phyloP scores from a whole-genome alignment of 176 grass and related monocot genomes.

The Carex cristatella region DNA sequence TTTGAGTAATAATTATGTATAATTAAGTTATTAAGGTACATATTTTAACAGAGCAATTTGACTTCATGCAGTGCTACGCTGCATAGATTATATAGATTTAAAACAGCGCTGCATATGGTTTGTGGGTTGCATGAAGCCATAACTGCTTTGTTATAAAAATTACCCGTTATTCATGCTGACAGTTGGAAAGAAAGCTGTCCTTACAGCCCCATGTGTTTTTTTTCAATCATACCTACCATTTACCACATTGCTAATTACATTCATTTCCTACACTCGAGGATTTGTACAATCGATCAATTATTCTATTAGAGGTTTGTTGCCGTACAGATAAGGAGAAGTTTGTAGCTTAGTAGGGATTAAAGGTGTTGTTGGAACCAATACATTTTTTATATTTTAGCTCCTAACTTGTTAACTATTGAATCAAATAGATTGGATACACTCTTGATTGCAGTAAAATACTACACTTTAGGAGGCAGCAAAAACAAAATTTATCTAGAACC shows the following conservation, averaged over 20 bases:
- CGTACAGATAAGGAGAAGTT: not conserved
- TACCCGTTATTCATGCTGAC: not conserved
- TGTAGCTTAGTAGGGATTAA: not conserved
- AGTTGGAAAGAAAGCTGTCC: not conserved
- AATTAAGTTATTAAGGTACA: not conserved
- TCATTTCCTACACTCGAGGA: not conserved
- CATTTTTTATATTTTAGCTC: not conserved
- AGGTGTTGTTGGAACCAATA: not conserved
- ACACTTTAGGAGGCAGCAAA: not conserved
- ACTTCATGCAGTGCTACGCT: too few species aligned
- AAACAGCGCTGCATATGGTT: too few species aligned
- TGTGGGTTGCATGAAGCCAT: too few species aligned
- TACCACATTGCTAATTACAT: not conserved
- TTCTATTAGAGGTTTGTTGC: not conserved
- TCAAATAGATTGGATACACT: not conserved
- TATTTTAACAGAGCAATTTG: too few species aligned
- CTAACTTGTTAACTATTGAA: not conserved
- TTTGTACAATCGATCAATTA: not conserved
- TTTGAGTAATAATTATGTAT: not conserved
- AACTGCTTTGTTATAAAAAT: too few species aligned
- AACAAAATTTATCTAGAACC: not conserved
- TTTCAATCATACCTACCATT: not conserved
- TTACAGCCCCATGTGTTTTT: not conserved
- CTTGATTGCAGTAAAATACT: not conserved
- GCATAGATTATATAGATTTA: too few species aligned